phyloP scores from a whole-genome alignment of 129 eudicot species.

The Mikania micrantha region DNA sequence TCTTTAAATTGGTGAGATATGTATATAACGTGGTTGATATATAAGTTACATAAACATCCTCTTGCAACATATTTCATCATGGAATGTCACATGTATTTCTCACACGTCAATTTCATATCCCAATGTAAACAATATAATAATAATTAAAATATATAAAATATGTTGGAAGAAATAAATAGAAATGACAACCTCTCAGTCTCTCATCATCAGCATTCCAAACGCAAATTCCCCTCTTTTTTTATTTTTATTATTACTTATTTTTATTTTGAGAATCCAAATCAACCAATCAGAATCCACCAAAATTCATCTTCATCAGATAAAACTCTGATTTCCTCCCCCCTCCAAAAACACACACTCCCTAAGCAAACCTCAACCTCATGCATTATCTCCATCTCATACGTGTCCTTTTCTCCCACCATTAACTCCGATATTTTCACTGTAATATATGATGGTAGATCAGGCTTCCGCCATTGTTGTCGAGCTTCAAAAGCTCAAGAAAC shows the following conservation, averaged over 20 bases:
- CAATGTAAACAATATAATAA: too few relatives aligned
- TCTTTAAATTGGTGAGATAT: too few relatives aligned
- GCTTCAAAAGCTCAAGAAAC: neutral
- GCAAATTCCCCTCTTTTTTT: neutral
- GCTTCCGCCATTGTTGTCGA: constrained; percentile 5
- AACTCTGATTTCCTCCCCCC: constrained; percentile 22
- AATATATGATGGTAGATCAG: too few relatives aligned
- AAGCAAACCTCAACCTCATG: constrained; percentile 62
- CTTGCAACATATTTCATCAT: too few relatives aligned
- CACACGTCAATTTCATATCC: too few relatives aligned
- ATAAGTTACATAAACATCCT: too few relatives aligned
- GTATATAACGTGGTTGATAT: too few relatives aligned
- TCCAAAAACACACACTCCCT: constrained; percentile 27
- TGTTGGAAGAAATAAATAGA: constrained; percentile 1
- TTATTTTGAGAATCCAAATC: constrained; percentile 46
- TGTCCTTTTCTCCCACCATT: constrained; percentile 61
- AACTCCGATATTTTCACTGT: constrained; percentile 25
- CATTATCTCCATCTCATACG: constrained; percentile 39
- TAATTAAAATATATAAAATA: neutral
- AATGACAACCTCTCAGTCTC: constrained; percentile 11
- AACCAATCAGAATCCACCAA: constrained; percentile 73
- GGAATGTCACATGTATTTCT: too few relatives aligned
- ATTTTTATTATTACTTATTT: too few relatives aligned
- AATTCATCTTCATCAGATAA: constrained; percentile 53
- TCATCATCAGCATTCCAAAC: too few relatives aligned